A percentile compares a stretch with the other conserved stretches of the same genome.
Evolutionary conservation across 2,329 filamentous ascomycete genomes (phyloP).

Genomic region (Colletotrichum nymphaeae): DNA sequence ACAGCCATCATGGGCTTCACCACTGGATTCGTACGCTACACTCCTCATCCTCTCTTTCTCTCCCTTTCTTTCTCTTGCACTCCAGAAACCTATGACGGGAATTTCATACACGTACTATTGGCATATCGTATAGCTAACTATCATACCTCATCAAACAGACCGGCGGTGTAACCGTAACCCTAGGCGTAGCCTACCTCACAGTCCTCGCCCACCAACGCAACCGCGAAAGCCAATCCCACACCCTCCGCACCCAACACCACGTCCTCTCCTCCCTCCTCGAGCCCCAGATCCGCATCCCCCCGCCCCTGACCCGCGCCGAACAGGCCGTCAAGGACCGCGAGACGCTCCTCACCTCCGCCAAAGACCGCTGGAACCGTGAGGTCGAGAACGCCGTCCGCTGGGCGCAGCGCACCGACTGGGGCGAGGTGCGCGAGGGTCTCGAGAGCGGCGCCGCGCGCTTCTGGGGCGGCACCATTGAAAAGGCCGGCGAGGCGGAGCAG

Average conservation of each 20-base stretch:
- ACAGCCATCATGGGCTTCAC: constrained; percentile 74
- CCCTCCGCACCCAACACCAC: constrained; percentile 67
- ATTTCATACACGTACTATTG: neutral
- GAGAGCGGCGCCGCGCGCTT: constrained; percentile 61
- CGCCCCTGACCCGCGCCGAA: constrained; percentile 63
- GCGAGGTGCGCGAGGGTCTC: constrained; percentile 67
- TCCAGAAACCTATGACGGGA: no score
- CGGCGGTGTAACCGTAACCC: constrained; percentile 80
- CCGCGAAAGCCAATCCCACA: constrained; percentile 68
- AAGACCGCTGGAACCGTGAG: constrained; percentile 84
- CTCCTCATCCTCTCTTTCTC: neutral
- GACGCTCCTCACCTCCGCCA: constrained; percentile 73
- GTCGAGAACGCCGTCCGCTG: constrained; percentile 74
- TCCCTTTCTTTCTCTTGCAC: neutral
- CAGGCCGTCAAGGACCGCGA: constrained; percentile 63
- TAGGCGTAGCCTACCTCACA: constrained; percentile 78
- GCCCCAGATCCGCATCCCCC: constrained; percentile 56
- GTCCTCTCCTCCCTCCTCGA: constrained; percentile 65
- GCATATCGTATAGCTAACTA: neutral
- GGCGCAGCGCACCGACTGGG: constrained; percentile 76
- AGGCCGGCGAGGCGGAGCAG: constrained; percentile 41
- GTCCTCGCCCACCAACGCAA: constrained; percentile 77
- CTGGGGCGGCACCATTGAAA: constrained; percentile 53
- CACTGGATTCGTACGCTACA: constrained; percentile 76
- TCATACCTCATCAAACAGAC: constrained; percentile 59